These are phyloP conservation scores for Podila epigama DNA, from an alignment of 192 early-diverging fungal species.

Conservation along the genomic window DNA sequence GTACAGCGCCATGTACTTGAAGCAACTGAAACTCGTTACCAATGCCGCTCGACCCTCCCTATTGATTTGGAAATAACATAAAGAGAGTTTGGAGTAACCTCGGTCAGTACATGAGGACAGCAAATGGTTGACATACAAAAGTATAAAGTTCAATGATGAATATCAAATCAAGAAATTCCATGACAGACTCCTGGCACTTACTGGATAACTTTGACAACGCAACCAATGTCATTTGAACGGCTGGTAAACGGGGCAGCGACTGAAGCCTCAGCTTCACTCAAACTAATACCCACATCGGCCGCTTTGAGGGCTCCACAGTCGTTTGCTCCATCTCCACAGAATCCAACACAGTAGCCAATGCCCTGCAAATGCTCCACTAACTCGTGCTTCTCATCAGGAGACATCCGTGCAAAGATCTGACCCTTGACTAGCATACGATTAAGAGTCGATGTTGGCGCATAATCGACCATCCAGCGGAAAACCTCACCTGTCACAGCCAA, in stretches of 20 bases:
- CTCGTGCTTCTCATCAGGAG: conserved; percentile 97
- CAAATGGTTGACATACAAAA: background rate
- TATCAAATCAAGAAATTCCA: too few species aligned
- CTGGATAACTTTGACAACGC: conserved; percentile 90
- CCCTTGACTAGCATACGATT: conserved; percentile 87
- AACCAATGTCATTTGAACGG: conserved; percentile 86
- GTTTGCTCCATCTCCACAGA: conserved; percentile 99
- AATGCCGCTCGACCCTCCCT: conserved; percentile 95
- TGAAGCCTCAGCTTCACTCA: conserved; percentile 97
- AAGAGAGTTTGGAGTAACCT: too few species aligned
- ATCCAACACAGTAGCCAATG: conserved; percentile 93
- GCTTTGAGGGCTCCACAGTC: conserved; percentile 97
- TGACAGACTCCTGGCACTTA: conserved; percentile 47
- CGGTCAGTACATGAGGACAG: background rate
- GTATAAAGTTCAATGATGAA: too few species aligned
- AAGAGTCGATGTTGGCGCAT: conserved; percentile 66
- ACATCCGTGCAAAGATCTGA: conserved; percentile 97
- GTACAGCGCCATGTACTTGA: conserved; percentile 99
- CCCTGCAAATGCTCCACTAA: conserved; percentile 89
- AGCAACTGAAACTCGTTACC: conserved; percentile 97
- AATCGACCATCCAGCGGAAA: conserved; percentile 94
- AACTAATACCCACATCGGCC: conserved; percentile 94
- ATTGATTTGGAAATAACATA: background rate
- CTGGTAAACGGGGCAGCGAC: conserved; percentile 99
- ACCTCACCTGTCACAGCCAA: conserved; percentile 96